Conservation (phyloP, 441 rosid genomes). For the Breynia disticha region DNA sequence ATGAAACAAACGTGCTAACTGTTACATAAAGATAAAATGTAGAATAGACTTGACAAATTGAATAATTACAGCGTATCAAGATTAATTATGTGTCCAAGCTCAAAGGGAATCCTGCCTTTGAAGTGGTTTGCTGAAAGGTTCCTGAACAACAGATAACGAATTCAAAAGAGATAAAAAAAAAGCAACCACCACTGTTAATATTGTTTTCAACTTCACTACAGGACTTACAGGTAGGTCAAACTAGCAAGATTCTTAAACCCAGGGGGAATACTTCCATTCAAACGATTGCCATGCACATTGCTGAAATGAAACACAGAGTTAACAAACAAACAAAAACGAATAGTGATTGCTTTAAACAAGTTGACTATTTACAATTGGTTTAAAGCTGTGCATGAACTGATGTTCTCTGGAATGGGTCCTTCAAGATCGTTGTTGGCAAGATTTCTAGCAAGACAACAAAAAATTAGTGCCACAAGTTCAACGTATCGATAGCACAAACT, state of each 20-base stretch:
- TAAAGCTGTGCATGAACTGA: constrained; percentile 72
- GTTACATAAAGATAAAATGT: too few relatives aligned
- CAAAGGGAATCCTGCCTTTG: constrained; percentile 62
- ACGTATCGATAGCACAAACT: background rate
- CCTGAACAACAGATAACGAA: constrained; percentile 22
- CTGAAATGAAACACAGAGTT: constrained; percentile 18
- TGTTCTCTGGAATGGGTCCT: constrained; percentile 74
- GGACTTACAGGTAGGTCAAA: constrained; percentile 76
- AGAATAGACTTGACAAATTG: constrained; percentile 9
- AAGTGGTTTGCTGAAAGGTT: constrained; percentile 74
- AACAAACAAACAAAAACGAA: background rate
- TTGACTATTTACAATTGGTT: constrained; percentile 60
- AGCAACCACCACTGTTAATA: background rate
- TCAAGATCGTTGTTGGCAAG: constrained; percentile 72
- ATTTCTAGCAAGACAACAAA: constrained; percentile 39
- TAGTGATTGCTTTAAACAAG: background rate
- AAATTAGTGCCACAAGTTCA: background rate
- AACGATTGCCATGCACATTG: constrained; percentile 73
- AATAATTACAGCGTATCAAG: constrained; percentile 88
- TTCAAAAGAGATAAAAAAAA: background rate
- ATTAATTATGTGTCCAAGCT: constrained; percentile 74
- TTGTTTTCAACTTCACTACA: background rate
- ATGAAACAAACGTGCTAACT: too few relatives aligned
- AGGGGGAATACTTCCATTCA: constrained; percentile 64
- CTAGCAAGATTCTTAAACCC: constrained; percentile 65